phyloP scores from a whole-genome alignment of 2,329 filamentous ascomycete species.

The Colletotrichum chrysophilum region DNA sequence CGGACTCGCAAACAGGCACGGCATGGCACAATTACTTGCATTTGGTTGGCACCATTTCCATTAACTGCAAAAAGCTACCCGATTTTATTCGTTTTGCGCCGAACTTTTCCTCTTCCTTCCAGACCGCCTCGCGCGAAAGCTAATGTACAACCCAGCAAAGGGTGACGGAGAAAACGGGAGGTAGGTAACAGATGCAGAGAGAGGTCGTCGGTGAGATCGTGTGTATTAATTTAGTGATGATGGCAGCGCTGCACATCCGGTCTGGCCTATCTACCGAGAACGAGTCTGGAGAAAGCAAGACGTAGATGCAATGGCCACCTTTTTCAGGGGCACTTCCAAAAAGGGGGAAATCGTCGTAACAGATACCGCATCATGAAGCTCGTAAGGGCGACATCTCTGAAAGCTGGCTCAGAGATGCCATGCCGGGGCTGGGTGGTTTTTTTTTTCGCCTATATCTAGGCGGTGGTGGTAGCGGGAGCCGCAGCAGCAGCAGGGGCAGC shows the following conservation, averaged over 20 bases:
- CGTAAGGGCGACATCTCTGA: slow-evolving; percentile 8
- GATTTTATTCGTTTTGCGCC: slow-evolving; percentile 36
- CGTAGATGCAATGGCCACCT: slow-evolving; percentile 20
- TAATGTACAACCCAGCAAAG: slow-evolving; percentile 42
- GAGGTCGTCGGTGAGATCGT: slow-evolving; percentile 25
- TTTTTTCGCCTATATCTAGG: slow-evolving; percentile 28
- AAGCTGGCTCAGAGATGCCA: not conserved
- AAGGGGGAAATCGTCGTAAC: slow-evolving; percentile 23
- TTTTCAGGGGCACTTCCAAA: slow-evolving; percentile 21
- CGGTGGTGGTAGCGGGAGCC: slow-evolving; percentile 28
- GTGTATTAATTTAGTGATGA: slow-evolving; percentile 27
- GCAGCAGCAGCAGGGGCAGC: slow-evolving; percentile 26
- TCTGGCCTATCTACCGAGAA: slow-evolving; percentile 20
- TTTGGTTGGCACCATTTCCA: not conserved
- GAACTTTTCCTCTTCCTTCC: slow-evolving; percentile 34
- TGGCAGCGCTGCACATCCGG: slow-evolving; percentile 19
- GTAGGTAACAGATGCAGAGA: slow-evolving; percentile 37
- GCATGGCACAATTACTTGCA: not conserved
- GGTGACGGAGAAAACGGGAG: slow-evolving; percentile 33
- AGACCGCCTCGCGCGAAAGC: slow-evolving; percentile 34
- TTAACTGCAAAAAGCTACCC: slow-evolving; percentile 31
- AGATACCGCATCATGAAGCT: slow-evolving; percentile 23
- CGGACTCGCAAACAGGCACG: not conserved
- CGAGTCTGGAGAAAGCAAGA: slow-evolving; percentile 19
- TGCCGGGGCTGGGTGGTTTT: slow-evolving; percentile 9